Conservation (phyloP, 2,329 filamentous ascomycete species). For the Fusarium torulosum region DNA sequence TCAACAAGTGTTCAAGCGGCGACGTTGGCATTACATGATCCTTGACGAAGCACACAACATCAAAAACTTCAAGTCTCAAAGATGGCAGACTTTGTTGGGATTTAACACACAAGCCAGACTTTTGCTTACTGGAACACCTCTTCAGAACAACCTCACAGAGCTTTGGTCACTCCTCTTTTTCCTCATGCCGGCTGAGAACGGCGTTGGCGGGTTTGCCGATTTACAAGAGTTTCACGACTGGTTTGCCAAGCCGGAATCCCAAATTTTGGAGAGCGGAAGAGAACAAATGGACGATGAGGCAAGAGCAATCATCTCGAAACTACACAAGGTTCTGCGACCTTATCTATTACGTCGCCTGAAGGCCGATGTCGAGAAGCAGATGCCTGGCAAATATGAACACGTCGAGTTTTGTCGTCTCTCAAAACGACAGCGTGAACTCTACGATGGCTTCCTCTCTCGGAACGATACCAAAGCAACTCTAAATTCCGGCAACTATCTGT, state of each 20-base stretch:
- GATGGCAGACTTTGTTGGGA: constrained; percentile 94
- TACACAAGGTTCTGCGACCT: constrained; percentile 93
- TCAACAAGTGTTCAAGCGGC: constrained; percentile 90
- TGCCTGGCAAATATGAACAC: constrained; percentile 98
- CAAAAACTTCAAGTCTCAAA: constrained; percentile 98
- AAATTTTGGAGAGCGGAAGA: constrained; percentile 93
- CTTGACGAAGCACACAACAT: constrained; percentile 99
- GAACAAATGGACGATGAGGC: constrained; percentile 96
- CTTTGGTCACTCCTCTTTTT: constrained; percentile 98
- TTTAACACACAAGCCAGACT: constrained; percentile 92
- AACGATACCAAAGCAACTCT: constrained; percentile 90
- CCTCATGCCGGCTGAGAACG: constrained; percentile 90
- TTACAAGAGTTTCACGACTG: constrained; percentile 96
- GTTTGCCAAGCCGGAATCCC: constrained; percentile 94
- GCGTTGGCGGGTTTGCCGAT: constrained; percentile 90
- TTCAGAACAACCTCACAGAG: constrained; percentile 97
- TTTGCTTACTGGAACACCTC: constrained; percentile 90
- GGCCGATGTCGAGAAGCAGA: constrained; percentile 97
- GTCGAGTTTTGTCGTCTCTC: constrained; percentile 96
- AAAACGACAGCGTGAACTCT: constrained; percentile 93
- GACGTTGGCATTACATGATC: constrained; percentile 97
- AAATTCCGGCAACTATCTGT: constrained; percentile 93
- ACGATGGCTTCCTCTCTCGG: constrained; percentile 94
- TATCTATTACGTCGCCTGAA: constrained; percentile 93
- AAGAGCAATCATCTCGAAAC: constrained; percentile 88